These are phyloP conservation scores for Pythium oligandrum DNA, from an alignment of 352 stramenopile species.

Conservation along the genomic window DNA sequence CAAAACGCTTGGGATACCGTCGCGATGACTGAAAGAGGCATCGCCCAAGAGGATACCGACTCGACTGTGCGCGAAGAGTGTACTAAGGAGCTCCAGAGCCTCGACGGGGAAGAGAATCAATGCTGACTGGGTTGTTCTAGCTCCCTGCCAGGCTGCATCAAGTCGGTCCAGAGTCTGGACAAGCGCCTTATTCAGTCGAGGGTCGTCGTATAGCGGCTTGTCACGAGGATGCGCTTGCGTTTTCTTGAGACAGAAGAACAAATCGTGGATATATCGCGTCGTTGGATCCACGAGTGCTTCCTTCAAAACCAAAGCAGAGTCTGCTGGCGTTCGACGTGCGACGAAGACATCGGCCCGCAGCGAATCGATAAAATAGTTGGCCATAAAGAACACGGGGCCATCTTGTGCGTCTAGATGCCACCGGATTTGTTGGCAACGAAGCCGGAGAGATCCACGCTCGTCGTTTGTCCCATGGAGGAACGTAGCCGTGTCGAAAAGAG, in stretches of 20 bases:
- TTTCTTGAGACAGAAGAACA: constrained; percentile 37
- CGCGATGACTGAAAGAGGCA: constrained; percentile 54
- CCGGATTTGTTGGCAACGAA: background rate
- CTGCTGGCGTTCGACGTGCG: constrained; percentile 15
- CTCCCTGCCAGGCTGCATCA: constrained; percentile 15
- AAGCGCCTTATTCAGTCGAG: constrained; percentile 34
- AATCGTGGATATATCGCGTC: constrained; percentile 41
- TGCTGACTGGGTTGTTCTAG: constrained; percentile 29
- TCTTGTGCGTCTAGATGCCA: constrained; percentile 48
- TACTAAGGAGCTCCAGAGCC: constrained; percentile 47
- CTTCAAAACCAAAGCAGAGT: constrained; percentile 19
- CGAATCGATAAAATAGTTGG: constrained; percentile 84
- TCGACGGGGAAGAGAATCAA: constrained; percentile 70
- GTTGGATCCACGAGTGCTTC: constrained; percentile 35
- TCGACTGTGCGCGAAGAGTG: constrained; percentile 21
- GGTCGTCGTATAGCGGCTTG: constrained; percentile 30
- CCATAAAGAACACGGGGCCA: constrained; percentile 65
- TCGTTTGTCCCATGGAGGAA: constrained; percentile 26
- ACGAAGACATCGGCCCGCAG: constrained; percentile 65
- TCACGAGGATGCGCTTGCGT: constrained; percentile 6
- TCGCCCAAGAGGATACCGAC: constrained; percentile 39
- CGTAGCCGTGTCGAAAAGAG: constrained; percentile 51
- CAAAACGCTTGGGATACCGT: constrained; percentile 55
- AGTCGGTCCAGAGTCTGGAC: constrained; percentile 8
- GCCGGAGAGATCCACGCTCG: constrained; percentile 5